Percentiles rank a stretch among this genome's conserved stretches.
Conservation (phyloP, 768 basidiomycete species). For the Suillus americanus region DNA sequence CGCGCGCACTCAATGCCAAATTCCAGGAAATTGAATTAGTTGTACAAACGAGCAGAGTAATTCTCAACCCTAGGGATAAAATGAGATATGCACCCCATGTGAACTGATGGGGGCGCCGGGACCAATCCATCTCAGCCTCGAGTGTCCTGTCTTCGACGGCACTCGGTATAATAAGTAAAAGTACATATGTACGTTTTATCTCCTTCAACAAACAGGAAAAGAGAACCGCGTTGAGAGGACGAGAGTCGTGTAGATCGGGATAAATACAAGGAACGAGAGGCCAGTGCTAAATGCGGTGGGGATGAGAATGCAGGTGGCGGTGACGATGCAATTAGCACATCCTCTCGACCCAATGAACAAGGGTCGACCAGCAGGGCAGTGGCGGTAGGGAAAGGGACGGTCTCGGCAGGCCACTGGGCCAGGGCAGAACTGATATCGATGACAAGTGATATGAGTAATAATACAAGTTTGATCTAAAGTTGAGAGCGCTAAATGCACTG, state of each 20-base stretch:
- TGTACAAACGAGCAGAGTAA: constrained; percentile 4
- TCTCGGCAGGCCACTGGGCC: constrained; percentile 16
- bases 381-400: constrained; percentile 19
- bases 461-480: constrained; percentile 24
- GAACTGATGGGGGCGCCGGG: not conserved
- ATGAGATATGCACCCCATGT: not conserved
- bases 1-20: not conserved
- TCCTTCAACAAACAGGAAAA: constrained; percentile 3
- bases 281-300: not conserved
- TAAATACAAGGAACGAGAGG: constrained; percentile 2
- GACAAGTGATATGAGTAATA: constrained; percentile 34
- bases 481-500: constrained; percentile 12
- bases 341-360: constrained; percentile 12
- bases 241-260: not conserved
- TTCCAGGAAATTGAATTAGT: not conserved
- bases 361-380: constrained; percentile 17
- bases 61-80: constrained; percentile 1
- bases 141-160: constrained; percentile 1
- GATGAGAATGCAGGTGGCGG: constrained; percentile 1
- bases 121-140: not conserved
- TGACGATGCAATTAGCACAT: constrained; percentile 4
- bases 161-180: constrained; percentile 3
- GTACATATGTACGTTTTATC: constrained; percentile 6
- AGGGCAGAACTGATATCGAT: constrained; percentile 17
- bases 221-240: not conserved